Conservation (phyloP, 139 green algal species). For the Limnomonas spitsbergensis region DNA sequence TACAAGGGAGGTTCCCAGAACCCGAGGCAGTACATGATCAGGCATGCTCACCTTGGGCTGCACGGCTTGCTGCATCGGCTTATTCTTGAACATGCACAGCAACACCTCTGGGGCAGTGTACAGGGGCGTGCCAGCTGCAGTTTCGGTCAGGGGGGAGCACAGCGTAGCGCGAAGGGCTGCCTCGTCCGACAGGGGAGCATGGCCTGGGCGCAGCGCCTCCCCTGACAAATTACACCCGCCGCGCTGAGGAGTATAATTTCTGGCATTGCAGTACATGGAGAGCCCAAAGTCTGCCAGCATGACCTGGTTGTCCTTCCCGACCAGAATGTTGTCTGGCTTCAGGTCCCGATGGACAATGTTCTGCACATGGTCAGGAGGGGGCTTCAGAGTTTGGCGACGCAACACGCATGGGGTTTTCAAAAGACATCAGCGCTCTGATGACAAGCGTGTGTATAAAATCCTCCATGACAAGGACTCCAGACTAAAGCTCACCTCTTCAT, state of each 20-base stretch:
- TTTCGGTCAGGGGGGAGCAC: background rate
- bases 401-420: background rate
- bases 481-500: background rate
- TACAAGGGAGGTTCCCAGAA: too few species aligned
- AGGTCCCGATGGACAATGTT: slow-evolving; percentile 57
- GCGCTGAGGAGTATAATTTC: too few species aligned
- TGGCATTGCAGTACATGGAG: slow-evolving; percentile 8
- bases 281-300: slow-evolving; percentile 49
- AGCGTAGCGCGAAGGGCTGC: background rate
- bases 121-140: slow-evolving; percentile 44
- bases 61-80: slow-evolving; percentile 21
- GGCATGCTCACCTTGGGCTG: slow-evolving; percentile 22
- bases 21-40: too few species aligned
- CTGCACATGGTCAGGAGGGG: background rate
- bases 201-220: too few species aligned
- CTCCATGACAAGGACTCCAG: background rate
- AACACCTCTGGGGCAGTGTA: slow-evolving; percentile 57
- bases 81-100: slow-evolving; percentile 36
- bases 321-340: slow-evolving; percentile 63
- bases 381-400: background rate
- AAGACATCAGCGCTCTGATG: background rate
- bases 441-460: background rate
- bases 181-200: background rate
- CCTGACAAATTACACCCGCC: too few species aligned
- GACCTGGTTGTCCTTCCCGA: slow-evolving; percentile 13